phyloP scores from a whole-genome alignment of 208 protist genomes.

The Crithidia fasciculata region DNA sequence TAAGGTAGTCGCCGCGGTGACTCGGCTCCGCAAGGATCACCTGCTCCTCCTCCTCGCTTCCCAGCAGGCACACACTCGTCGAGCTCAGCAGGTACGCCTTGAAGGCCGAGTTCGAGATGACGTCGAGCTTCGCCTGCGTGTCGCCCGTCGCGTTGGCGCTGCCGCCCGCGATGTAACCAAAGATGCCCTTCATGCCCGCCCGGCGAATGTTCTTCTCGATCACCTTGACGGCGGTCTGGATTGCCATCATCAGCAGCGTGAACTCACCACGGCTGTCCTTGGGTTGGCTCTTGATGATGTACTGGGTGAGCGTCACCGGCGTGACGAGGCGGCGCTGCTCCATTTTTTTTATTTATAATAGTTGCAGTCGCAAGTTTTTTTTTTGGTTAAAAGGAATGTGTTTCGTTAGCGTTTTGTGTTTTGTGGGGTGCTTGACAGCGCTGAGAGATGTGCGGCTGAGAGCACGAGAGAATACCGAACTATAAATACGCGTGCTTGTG shows the following conservation, averaged over 20 bases:
- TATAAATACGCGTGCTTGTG: no score
- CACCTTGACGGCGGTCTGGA: slow-evolving; percentile 89
- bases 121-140: slow-evolving; percentile 86
- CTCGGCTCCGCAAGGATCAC: slow-evolving; percentile 68
- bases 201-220: slow-evolving; percentile 88
- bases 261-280: slow-evolving; percentile 80
- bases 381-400: no score
- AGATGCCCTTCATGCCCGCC: slow-evolving; percentile 84
- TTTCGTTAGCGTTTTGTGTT: no score
- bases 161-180: slow-evolving; percentile 70
- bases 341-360: slow-evolving; percentile 17
- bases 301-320: slow-evolving; percentile 83
- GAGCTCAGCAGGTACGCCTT: slow-evolving; percentile 86
- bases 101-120: slow-evolving; percentile 88
- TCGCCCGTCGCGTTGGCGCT: slow-evolving; percentile 80
- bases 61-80: slow-evolving; percentile 67
- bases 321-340: slow-evolving; percentile 20
- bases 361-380: neutral
- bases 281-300: slow-evolving; percentile 84
- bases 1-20: slow-evolving; percentile 87
- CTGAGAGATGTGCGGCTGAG: no score
- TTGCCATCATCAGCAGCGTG: slow-evolving; percentile 91
- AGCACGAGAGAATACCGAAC: no score
- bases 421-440: no score
- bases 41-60: slow-evolving; percentile 87